Evolutionary conservation across 2,329 filamentous ascomycete genomes (phyloP), one percentile per base, ranked within the genome.

Genomic region (Coleophoma eucalyptorum): DNA sequence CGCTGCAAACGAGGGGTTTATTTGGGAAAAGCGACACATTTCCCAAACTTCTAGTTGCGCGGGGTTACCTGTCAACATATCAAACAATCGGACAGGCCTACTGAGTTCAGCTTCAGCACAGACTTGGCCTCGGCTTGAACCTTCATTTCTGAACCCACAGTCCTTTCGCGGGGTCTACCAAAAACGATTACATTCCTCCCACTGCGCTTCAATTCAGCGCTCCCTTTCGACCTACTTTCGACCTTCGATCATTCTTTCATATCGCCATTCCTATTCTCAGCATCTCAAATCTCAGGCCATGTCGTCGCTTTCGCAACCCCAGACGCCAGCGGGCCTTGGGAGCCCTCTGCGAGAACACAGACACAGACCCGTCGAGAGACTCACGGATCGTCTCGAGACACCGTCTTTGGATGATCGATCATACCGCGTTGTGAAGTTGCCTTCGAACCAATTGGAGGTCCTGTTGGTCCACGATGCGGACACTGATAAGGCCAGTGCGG

Each of bases 401-500:
- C 90, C 91, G 5, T 84, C 86, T 58, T 38, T 95, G 49, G 93
- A 97, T 69, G 85, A 96, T 68, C 83, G 93, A 48, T 80, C 83
- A 32, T 99, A 99, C 68, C 81, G 93, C 51, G 90, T 99, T 56
- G 86, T 97, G 60, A 82, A 84, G 48, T 78, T 99, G 75, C 82
- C 43, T n/a, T 74, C 81, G n/a, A 99, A 99, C 69, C 79, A 92
- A 68, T 81, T 99, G 15, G 93, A 99, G 75, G 93, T 85, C 7
- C 77, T 99, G 16, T 74, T 99, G 46, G 94, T 97, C 50, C 93
- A 97, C 67, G 94, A 99, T 72, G 82, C 89, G 1, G 87, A 95
- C 55, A 96, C 94, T 7, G 94, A 99, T 76, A 97, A 97, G 78
- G 92, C 94, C 57, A 96, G 91, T 63, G 94, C 93, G 10, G 89